Conservation (phyloP, 2,329 filamentous ascomycete species). For the Cladosporium sp. region DNA sequence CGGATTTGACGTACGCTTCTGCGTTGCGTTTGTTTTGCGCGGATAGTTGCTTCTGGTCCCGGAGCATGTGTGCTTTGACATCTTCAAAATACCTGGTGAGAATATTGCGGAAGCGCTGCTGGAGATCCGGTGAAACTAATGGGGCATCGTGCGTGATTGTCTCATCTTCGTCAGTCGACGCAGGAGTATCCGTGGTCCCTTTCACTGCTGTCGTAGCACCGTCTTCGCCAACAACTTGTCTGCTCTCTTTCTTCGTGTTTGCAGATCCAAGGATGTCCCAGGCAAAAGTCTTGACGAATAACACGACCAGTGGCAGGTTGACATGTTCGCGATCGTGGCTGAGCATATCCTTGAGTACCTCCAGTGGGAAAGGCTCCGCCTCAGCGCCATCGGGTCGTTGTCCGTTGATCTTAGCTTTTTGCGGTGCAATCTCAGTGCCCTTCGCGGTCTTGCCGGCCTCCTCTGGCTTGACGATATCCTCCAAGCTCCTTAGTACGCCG, state of each 20-base stretch:
- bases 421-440: constrained; percentile 54
- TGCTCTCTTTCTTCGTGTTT: constrained; percentile 69
- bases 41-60: constrained; percentile 88
- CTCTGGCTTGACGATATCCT: constrained; percentile 66
- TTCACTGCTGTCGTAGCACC: constrained; percentile 61
- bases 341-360: constrained; percentile 95
- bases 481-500: constrained; percentile 78
- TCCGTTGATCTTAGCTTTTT: constrained; percentile 63
- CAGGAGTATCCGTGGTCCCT: constrained; percentile 54
- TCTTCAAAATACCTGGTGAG: constrained; percentile 89
- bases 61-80: constrained; percentile 81
- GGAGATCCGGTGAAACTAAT: constrained; percentile 73
- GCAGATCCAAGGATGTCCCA: constrained; percentile 93
- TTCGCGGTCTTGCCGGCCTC: constrained; percentile 62
- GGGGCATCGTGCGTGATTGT: constrained; percentile 62
- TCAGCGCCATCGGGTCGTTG: constrained; percentile 62
- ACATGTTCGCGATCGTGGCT: constrained; percentile 90
- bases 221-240: constrained; percentile 82
- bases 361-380: constrained; percentile 89
- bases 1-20: constrained; percentile 97
- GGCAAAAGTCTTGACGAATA: constrained; percentile 93
- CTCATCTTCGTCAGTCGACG: constrained; percentile 55
- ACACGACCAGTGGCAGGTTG: constrained; percentile 86
- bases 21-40: constrained; percentile 91
- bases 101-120: constrained; percentile 83